Percentiles rank a stretch among this genome's conserved stretches.
These are phyloP conservation scores for Adansonia digitata DNA, from an alignment of 345 rosid genomes.

Conservation along the genomic window DNA sequence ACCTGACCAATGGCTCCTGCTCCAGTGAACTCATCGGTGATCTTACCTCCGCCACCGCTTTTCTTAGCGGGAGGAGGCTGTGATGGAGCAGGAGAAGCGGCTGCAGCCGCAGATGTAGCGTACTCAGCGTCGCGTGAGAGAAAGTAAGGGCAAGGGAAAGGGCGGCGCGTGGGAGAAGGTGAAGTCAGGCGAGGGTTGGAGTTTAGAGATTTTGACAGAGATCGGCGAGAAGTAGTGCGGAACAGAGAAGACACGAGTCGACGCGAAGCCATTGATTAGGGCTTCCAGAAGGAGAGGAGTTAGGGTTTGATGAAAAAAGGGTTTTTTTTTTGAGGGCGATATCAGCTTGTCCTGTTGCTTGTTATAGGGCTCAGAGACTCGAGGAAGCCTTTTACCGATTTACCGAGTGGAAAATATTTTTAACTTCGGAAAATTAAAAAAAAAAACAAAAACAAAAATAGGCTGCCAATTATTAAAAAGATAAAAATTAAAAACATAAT, in stretches of 20 bases:
- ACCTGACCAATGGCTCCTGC: too few relatives aligned
- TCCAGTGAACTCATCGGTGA: too few relatives aligned
- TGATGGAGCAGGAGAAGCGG: constrained; percentile 35
- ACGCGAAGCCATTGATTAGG: constrained; percentile 68
- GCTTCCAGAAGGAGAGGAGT: constrained; percentile 33
- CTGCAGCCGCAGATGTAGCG: constrained; percentile 52
- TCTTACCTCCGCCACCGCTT: constrained; percentile 48
- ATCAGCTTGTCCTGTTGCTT: constrained; percentile 1
- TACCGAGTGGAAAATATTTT: too few relatives aligned
- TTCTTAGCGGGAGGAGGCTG: constrained; percentile 29
- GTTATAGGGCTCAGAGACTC: too few relatives aligned
- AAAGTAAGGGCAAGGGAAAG: constrained; percentile 44
- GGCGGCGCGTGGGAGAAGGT: constrained; percentile 34
- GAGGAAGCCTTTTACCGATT: too few relatives aligned
- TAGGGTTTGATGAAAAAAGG: constrained; percentile 28
- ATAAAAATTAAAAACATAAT: too few relatives aligned
- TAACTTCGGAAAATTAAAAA: too few relatives aligned
- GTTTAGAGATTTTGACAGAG: constrained; percentile 21
- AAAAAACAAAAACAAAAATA: too few relatives aligned
- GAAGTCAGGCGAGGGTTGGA: constrained; percentile 34
- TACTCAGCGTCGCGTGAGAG: constrained; percentile 62
- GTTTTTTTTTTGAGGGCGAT: not conserved
- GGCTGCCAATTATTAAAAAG: too few relatives aligned
- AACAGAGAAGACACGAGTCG: constrained; percentile 58
- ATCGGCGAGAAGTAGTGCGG: constrained; percentile 62